These are phyloP conservation scores for Linderniella brevidens DNA, from an alignment of 257 asterid genomes.

Conservation along the genomic window DNA sequence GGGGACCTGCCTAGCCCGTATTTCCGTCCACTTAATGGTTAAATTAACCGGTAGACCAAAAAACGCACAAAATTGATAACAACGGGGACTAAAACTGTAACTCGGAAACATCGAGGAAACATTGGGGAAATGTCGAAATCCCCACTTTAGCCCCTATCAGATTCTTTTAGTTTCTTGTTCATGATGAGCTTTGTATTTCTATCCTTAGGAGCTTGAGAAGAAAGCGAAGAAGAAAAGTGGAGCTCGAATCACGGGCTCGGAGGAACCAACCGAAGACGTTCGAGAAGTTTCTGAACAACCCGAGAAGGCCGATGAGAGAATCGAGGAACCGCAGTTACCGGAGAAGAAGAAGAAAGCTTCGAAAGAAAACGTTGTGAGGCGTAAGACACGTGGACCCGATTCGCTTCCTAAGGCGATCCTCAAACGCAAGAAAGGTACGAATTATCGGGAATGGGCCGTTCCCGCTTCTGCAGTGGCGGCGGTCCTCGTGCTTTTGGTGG, in stretches of 20 bases:
- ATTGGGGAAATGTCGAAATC: too few relatives aligned
- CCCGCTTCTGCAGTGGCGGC: slow-evolving; percentile 36
- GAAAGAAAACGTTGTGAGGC: slow-evolving; percentile 32
- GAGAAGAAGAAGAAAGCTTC: slow-evolving; percentile 36
- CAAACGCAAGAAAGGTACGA: slow-evolving; percentile 61
- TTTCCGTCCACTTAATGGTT: too few relatives aligned
- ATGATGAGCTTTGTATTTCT: background rate
- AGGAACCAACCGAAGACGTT: slow-evolving; percentile 39
- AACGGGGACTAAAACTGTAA: too few relatives aligned
- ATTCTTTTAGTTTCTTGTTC: too few relatives aligned
- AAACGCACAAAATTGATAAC: too few relatives aligned
- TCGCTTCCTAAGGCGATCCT: slow-evolving; percentile 55
- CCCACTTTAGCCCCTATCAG: background rate
- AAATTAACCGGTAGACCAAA: too few relatives aligned
- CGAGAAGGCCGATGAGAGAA: slow-evolving; percentile 32
- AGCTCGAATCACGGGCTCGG: slow-evolving; percentile 23
- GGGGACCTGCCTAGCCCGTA: too few relatives aligned
- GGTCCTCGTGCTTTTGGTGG: slow-evolving; percentile 23
- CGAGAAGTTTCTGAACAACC: slow-evolving; percentile 36
- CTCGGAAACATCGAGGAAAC: too few relatives aligned
- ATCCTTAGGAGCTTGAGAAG: slow-evolving; percentile 78
- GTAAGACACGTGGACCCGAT: slow-evolving; percentile 35
- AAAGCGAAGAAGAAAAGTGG: slow-evolving; percentile 61
- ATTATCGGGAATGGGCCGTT: slow-evolving; percentile 50
- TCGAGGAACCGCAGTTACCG: slow-evolving; percentile 21